These are phyloP conservation scores for Bolboschoenus planiculmis DNA, from an alignment of 176 grass and related monocot species.

Conservation along the genomic window DNA sequence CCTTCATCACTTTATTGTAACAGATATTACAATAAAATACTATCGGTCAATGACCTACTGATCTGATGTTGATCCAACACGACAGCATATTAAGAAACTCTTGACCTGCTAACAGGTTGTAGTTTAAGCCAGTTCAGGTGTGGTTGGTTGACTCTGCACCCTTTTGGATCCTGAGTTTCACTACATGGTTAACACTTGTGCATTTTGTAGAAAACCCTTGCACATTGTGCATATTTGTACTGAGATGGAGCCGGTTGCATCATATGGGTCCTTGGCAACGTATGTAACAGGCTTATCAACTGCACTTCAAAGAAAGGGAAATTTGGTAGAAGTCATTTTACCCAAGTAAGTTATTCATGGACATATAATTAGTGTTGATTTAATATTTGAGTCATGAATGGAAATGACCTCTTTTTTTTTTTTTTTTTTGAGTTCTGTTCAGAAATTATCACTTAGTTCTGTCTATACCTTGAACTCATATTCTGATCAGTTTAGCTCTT, in stretches of 20 bases:
- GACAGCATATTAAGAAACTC: not conserved
- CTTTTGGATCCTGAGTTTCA: not conserved
- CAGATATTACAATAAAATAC: not conserved
- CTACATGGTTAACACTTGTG: not conserved
- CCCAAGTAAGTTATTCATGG: slow-evolving; percentile 39
- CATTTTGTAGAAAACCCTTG: slow-evolving; percentile 36
- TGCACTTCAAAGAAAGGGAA: slow-evolving; percentile 43
- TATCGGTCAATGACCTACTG: not conserved
- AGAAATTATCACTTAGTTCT: not conserved
- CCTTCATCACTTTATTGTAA: not conserved
- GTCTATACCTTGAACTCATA: not conserved
- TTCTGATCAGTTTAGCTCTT: not conserved
- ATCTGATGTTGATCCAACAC: not conserved
- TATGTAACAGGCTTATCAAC: slow-evolving; percentile 43
- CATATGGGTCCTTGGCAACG: slow-evolving; percentile 36
- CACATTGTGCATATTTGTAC: slow-evolving; percentile 50
- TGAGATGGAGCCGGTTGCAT: slow-evolving; percentile 46
- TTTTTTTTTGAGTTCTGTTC: not conserved
- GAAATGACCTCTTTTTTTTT: not conserved
- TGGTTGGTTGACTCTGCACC: not conserved
- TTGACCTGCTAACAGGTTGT: not conserved
- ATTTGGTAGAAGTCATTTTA: slow-evolving; percentile 55
- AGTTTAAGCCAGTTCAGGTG: not conserved
- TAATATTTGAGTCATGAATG: not conserved
- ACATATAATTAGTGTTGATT: not conserved